Evolutionary conservation across 192 early-diverging fungal species (phyloP).

Genomic region (Coemansia guatemalensis): DNA sequence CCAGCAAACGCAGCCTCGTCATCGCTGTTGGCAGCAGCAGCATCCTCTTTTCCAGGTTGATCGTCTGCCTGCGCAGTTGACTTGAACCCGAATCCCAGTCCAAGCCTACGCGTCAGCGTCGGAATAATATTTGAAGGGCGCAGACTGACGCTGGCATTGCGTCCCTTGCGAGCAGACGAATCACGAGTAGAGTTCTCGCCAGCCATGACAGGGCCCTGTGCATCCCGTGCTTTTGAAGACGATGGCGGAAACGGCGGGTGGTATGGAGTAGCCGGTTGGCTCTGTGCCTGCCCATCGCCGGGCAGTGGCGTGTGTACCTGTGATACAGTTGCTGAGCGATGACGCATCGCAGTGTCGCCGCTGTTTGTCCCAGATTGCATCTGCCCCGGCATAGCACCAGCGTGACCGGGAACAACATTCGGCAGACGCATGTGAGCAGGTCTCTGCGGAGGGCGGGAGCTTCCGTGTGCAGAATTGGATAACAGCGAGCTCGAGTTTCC

Average conservation of each 20-base stretch:
- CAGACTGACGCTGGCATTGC: slow-evolving; percentile 28
- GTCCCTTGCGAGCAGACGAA: slow-evolving; percentile 3
- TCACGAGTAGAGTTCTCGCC: not conserved
- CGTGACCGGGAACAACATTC: not conserved
- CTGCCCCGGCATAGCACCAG: slow-evolving; percentile 4
- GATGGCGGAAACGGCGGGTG: not conserved
- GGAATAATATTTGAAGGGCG: slow-evolving; percentile 48
- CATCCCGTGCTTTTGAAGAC: not conserved
- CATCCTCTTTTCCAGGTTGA: not conserved
- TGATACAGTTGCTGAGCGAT: slow-evolving; percentile 46
- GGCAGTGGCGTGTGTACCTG: slow-evolving; percentile 14
- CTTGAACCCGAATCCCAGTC: slow-evolving; percentile 45
- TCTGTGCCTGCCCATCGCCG: not conserved
- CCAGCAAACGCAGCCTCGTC: slow-evolving; percentile 2
- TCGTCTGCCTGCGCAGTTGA: slow-evolving; percentile 13
- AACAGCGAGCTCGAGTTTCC: slow-evolving; percentile 9
- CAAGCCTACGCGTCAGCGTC: slow-evolving; percentile 41
- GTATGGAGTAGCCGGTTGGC: not conserved
- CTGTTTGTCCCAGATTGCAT: slow-evolving; percentile 8
- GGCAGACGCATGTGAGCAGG: slow-evolving; percentile 1
- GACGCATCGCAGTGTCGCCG: slow-evolving; percentile 20
- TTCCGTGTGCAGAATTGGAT: not conserved
- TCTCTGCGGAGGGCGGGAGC: not conserved
- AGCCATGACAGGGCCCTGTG: not conserved
- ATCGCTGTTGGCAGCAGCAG: slow-evolving; percentile 17